A percentile compares a stretch with the other conserved stretches of the same genome.
These are phyloP conservation scores for Penicillium sp. DNA, from an alignment of 2,329 filamentous ascomycete genomes.

Conservation along the genomic window DNA sequence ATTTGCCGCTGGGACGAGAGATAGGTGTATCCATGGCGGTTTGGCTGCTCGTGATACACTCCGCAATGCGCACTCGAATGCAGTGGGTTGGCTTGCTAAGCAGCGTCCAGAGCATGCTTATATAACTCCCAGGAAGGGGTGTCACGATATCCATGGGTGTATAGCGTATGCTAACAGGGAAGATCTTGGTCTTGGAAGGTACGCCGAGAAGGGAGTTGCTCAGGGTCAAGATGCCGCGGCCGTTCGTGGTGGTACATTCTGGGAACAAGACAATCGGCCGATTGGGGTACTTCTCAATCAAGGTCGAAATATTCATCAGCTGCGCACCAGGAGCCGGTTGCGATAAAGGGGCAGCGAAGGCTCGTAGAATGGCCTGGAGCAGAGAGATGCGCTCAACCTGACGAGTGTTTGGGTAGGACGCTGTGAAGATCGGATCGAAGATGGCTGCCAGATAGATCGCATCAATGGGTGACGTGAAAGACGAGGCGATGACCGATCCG, in stretches of 20 bases:
- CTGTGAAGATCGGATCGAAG: slow-evolving; percentile 92
- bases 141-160: slow-evolving; percentile 87
- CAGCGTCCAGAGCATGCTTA: slow-evolving; percentile 78
- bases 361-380: slow-evolving; percentile 69
- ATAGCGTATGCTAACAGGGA: slow-evolving; percentile 87
- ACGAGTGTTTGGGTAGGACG: slow-evolving; percentile 72
- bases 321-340: slow-evolving; percentile 48
- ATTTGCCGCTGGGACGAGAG: slow-evolving; percentile 24
- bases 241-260: slow-evolving; percentile 92
- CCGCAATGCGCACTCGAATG: slow-evolving; percentile 86
- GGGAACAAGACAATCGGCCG: slow-evolving; percentile 85
- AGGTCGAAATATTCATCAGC: slow-evolving; percentile 61
- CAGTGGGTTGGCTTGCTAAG: slow-evolving; percentile 82
- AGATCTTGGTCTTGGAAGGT: slow-evolving; percentile 70
- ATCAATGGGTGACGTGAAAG: slow-evolving; percentile 90
- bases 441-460: slow-evolving; percentile 91
- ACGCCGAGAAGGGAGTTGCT: slow-evolving; percentile 72
- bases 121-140: slow-evolving; percentile 72
- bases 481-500: slow-evolving; percentile 80
- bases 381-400: slow-evolving; percentile 76
- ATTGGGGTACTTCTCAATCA: slow-evolving; percentile 67
- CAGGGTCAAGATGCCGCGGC: slow-evolving; percentile 81
- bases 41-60: slow-evolving; percentile 54
- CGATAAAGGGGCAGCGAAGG: slow-evolving; percentile 61
- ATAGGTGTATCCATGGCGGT: slow-evolving; percentile 22